Percentiles rank a stretch among this genome's conserved stretches.
Conservation (phyloP, 2,329 filamentous ascomycete genomes). For the Pezicula neosporulosa region DNA sequence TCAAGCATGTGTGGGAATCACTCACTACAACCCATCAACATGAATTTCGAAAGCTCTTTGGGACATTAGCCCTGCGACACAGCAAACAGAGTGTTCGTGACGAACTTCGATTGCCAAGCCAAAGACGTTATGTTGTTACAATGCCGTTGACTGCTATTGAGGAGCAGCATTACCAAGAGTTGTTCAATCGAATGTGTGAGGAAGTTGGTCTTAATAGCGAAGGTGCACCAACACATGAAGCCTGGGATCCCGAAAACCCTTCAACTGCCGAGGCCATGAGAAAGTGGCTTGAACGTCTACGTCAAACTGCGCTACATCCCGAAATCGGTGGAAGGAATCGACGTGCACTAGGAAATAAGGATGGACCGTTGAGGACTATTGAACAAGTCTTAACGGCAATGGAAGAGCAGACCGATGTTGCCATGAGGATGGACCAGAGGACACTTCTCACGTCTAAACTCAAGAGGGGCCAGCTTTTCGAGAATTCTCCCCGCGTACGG, state of each 20-base stretch:
- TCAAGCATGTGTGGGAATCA: conserved; percentile 62
- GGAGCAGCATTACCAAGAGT: conserved; percentile 78
- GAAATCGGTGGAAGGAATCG: conserved; percentile 70
- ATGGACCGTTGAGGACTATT: conserved; percentile 72
- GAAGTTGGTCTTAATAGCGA: conserved; percentile 61
- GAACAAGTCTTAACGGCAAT: conserved; percentile 85
- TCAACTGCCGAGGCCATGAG: conserved; percentile 68
- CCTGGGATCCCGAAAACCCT: conserved; percentile 63
- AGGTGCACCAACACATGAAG: conserved; percentile 57
- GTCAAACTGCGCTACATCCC: conserved; percentile 83
- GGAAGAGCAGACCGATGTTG: conserved; percentile 78
- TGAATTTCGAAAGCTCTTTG: conserved; percentile 68
- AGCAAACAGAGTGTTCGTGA: conserved; percentile 77
- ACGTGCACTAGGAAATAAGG: conserved; percentile 57
- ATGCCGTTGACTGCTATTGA: conserved; percentile 89
- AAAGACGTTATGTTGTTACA: conserved; percentile 83
- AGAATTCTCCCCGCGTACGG: conserved; percentile 65
- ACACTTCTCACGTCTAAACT: conserved; percentile 60
- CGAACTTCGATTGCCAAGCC: conserved; percentile 75
- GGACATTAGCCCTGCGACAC: conserved; percentile 73
- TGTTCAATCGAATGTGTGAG: conserved; percentile 73
- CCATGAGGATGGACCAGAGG: conserved; percentile 67
- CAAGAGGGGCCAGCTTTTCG: conserved; percentile 71
- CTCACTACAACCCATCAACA: conserved; percentile 58
- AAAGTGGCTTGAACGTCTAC: conserved; percentile 70